Evolutionary conservation across 225 moss, liverwort and hornwort species (phyloP).

Genomic region (Marchantia polymorpha): DNA sequence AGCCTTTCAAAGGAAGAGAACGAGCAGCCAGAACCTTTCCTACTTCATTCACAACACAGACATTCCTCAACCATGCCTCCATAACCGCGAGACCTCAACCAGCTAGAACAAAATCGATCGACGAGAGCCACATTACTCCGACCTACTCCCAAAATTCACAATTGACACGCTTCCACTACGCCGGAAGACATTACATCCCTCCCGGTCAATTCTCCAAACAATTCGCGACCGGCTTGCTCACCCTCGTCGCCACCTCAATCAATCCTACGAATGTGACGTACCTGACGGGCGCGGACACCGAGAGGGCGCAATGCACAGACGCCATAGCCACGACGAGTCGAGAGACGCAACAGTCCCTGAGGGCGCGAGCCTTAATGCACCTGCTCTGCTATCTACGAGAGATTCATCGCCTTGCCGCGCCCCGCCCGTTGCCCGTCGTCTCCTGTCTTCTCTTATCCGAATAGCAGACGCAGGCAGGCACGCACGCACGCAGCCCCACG

Average conservation of each 20-base stretch:
- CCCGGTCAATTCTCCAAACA: neutral
- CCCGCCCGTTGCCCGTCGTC: too few relatives aligned
- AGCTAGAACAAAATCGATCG: neutral
- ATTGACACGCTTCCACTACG: too few relatives aligned
- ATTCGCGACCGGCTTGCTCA: neutral
- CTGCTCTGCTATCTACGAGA: too few relatives aligned
- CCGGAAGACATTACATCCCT: neutral
- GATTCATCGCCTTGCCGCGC: too few relatives aligned
- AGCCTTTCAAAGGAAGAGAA: too few relatives aligned
- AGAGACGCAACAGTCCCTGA: neutral
- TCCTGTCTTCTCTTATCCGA: too few relatives aligned
- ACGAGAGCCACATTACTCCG: neutral
- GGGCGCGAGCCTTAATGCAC: too few relatives aligned
- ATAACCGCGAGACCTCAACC: neutral
- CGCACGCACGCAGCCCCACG: too few relatives aligned
- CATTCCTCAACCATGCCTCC: neutral
- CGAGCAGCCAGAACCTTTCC: too few relatives aligned
- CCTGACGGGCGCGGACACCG: slow-evolving; percentile 5
- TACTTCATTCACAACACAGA: too few relatives aligned
- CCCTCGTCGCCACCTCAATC: too few relatives aligned
- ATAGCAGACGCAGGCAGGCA: too few relatives aligned
- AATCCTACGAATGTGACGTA: neutral
- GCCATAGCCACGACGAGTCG: slow-evolving; percentile 19
- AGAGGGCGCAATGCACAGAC: slow-evolving; percentile 15
- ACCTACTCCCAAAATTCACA: neutral